These are phyloP conservation scores for Luzula sylvatica DNA, from an alignment of 176 grass and related monocot genomes.

Conservation along the genomic window DNA sequence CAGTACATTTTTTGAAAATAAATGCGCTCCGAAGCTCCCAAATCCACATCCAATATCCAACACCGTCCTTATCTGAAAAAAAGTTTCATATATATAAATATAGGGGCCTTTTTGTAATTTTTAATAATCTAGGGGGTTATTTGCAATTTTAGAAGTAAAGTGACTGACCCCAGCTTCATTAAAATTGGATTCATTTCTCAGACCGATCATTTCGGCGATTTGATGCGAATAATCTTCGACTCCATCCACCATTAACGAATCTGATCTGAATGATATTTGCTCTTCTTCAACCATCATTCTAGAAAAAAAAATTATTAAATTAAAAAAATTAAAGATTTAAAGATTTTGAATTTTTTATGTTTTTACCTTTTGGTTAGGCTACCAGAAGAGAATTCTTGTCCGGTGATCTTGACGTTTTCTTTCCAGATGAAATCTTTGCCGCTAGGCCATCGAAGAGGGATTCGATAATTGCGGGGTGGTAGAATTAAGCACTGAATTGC, in stretches of 20 bases:
- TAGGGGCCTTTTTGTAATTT: no score
- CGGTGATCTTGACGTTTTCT: slow-evolving; percentile 91
- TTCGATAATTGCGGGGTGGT: slow-evolving; percentile 66
- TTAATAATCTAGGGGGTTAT: no score
- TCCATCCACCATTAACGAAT: slow-evolving; percentile 77
- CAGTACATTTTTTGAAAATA: slow-evolving; percentile 69
- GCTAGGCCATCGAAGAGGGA: slow-evolving; percentile 83
- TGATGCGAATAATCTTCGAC: slow-evolving; percentile 95
- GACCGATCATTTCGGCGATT: slow-evolving; percentile 96
- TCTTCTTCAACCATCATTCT: slow-evolving; percentile 99
- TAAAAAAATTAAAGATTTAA: no score
- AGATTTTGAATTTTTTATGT: background rate
- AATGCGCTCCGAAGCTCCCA: slow-evolving; percentile 84
- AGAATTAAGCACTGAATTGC: slow-evolving; percentile 50
- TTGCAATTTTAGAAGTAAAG: slow-evolving; percentile 5
- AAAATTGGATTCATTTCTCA: slow-evolving; percentile 91
- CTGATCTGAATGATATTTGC: slow-evolving; percentile 87
- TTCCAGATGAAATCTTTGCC: slow-evolving; percentile 97
- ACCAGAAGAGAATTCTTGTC: slow-evolving; percentile 93
- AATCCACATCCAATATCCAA: slow-evolving; percentile 99
- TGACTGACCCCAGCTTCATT: slow-evolving; percentile 74
- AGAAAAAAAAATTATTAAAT: slow-evolving; percentile 16
- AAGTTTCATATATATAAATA: background rate
- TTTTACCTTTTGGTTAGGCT: slow-evolving; percentile 85
- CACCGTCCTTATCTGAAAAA: slow-evolving; percentile 75